These are phyloP conservation scores for Leccinum subrobustum DNA, from an alignment of 1,284 basidiomycete genomes.

Conservation along the genomic window DNA sequence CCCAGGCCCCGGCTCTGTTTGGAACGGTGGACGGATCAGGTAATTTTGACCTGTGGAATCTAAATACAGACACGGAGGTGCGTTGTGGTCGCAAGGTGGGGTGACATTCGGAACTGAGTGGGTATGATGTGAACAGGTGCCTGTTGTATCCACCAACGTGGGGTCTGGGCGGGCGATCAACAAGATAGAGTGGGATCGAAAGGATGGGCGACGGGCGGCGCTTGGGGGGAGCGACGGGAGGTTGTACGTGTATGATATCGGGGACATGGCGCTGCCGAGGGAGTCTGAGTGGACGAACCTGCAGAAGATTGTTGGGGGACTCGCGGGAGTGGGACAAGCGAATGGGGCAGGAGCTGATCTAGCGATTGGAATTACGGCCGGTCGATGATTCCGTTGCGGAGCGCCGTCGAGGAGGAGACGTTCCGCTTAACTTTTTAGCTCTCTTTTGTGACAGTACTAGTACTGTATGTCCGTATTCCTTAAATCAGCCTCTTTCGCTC, in stretches of 20 bases:
- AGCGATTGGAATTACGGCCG: conserved; percentile 40
- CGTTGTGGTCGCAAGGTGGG: conserved; percentile 26
- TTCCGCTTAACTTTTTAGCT: neutral
- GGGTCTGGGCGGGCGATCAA: conserved; percentile 83
- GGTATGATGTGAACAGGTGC: conserved; percentile 52
- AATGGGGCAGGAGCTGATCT: conserved; percentile 53
- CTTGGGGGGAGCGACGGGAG: conserved; percentile 91
- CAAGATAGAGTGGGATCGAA: conserved; percentile 92
- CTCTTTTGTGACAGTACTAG: neutral
- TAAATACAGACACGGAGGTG: conserved; percentile 94
- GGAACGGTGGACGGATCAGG: conserved; percentile 93
- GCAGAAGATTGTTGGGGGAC: conserved; percentile 74
- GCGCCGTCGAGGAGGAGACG: neutral
- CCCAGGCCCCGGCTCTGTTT: conserved; percentile 74
- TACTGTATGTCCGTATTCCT: neutral
- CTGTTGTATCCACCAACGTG: conserved; percentile 73
- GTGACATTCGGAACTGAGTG: conserved; percentile 5
- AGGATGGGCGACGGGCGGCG: conserved; percentile 81
- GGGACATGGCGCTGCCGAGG: conserved; percentile 81
- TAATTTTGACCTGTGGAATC: conserved; percentile 94
- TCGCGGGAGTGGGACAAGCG: conserved; percentile 53
- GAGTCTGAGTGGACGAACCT: conserved; percentile 90
- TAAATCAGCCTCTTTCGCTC: neutral
- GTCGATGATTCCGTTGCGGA: conserved; percentile 38
- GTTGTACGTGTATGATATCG: conserved; percentile 92